Base-by-base conservation (phyloP, 495 filamentous ascomycete species). In the Pseudevernia furfuracea region DNA sequence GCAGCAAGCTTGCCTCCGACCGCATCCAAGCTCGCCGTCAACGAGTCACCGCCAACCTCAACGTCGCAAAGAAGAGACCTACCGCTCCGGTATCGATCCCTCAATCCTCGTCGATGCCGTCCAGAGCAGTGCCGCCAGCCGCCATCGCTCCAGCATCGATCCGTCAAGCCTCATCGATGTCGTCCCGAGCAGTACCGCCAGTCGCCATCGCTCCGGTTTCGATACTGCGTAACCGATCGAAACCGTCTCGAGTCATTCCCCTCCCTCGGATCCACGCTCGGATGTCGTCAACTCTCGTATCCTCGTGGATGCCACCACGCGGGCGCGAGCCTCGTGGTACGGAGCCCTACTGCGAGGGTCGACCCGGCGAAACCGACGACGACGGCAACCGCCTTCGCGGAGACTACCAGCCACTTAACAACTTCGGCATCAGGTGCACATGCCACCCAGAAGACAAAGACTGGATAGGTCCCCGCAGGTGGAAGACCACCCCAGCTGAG, bases 11-110 rank as follows among this genome's bases (percentile, higher is more conserved):
- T 36, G 61, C 32, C 23, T 19, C 39, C 25, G 61, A 41, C 19
- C 49, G 41, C 11, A 57, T 58, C n/a, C 61, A 63, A 43, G 32
- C 41, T 43, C 61, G 61, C 53, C 52, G 56, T 23, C n/a, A 63
- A 36, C 52, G 38, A 30, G 36, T 56, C 56, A 17, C 25, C 28
- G 61, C 61, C 52, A 58, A 58, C 38, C 41, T 58, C 23, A 7
- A 17, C 5, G 38, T 23, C 52, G 38, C 38, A 14, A 56, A 32
- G 28, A 63, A 63, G 53, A 58, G 61, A 62, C 37, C 23, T n/a
- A 30, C 52, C 19, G 36, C 49, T 39, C 23, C 61, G 53, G 21
- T 28, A 63, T 60, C 58, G 58, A 59, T 17, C 17, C 58, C 6
- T 10, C 23, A 39, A 59, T 30, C 19, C 37, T 30, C n/a, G 4